Percentiles rank a stretch among this genome's conserved stretches.
Evolutionary conservation across 805 yeast genomes (phyloP).

Genomic region (Myxozyma vanderwaltii): DNA sequence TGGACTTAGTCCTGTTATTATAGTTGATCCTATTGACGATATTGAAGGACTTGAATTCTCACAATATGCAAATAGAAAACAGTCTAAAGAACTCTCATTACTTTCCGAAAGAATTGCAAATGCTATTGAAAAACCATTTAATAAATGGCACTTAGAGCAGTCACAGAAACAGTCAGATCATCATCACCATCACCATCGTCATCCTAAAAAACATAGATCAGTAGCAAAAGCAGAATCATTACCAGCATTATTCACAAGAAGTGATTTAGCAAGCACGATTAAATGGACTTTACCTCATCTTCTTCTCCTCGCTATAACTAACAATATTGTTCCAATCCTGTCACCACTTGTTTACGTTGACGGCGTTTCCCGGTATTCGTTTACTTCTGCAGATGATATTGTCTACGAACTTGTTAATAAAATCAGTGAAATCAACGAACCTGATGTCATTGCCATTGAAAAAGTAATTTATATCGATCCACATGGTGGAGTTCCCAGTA

Average conservation of each 20-base stretch:
- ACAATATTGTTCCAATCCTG: constrained; percentile 52
- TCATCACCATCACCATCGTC: not conserved
- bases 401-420: constrained; percentile 47
- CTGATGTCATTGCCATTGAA: constrained; percentile 56
- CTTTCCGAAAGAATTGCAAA: constrained; percentile 13
- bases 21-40: constrained; percentile 51
- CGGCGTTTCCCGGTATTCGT: constrained; percentile 46
- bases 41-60: constrained; percentile 14
- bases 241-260: constrained; percentile 21
- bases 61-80: constrained; percentile 12
- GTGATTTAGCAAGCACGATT: not conserved
- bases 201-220: not conserved
- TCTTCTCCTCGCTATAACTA: constrained; percentile 48
- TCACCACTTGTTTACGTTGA: constrained; percentile 71
- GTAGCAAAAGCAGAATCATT: constrained; percentile 14
- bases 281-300: constrained; percentile 32
- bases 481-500: constrained; percentile 87
- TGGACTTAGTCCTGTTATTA: constrained; percentile 75
- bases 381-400: constrained; percentile 47
- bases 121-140: constrained; percentile 14
- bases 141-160: not conserved
- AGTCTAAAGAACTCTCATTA: constrained; percentile 14
- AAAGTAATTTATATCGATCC: constrained; percentile 79
- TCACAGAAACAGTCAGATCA: not conserved
- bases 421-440: constrained; percentile 39